Evolutionary conservation across 208 protist genomes (phyloP).

Genomic region (Wallacemonas sp.): DNA sequence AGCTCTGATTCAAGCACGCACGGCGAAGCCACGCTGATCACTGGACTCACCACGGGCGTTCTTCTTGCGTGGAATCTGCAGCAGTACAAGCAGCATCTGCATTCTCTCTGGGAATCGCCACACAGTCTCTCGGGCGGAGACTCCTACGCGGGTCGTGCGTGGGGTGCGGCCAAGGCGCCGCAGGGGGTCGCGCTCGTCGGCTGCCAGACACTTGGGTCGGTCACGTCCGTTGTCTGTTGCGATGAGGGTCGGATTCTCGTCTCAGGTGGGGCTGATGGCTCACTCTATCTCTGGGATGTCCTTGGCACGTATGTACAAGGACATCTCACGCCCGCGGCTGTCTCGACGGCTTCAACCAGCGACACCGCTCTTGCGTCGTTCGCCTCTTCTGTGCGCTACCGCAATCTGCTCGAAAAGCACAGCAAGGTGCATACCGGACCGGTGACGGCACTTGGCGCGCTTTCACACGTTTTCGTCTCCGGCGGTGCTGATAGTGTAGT

Average conservation of each 20-base stretch:
- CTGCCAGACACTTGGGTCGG: slow-evolving; percentile 26
- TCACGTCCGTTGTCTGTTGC: slow-evolving; percentile 18
- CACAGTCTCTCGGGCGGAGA: not conserved
- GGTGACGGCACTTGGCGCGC: slow-evolving; percentile 29
- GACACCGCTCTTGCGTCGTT: slow-evolving; percentile 17
- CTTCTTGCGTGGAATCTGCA: not conserved
- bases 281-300: slow-evolving; percentile 43
- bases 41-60: slow-evolving; percentile 2
- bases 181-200: slow-evolving; percentile 36
- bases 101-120: not conserved
- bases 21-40: not conserved
- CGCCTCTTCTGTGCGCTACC: slow-evolving; percentile 15
- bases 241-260: slow-evolving; percentile 15
- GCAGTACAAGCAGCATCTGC: not conserved
- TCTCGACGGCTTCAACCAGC: not conserved
- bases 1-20: no score
- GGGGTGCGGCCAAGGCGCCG: slow-evolving; percentile 12
- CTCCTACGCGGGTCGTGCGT: not conserved
- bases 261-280: slow-evolving; percentile 39
- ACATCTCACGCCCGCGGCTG: not conserved
- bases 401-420: slow-evolving; percentile 17
- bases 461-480: slow-evolving; percentile 42
- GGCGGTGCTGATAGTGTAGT: slow-evolving; percentile 39
- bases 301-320: slow-evolving; percentile 12
- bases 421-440: slow-evolving; percentile 23